Evolutionary conservation across 2,329 filamentous ascomycete genomes (phyloP), one percentile per base, ranked within the genome.

Genomic region (Waltergamsia citrina): DNA sequence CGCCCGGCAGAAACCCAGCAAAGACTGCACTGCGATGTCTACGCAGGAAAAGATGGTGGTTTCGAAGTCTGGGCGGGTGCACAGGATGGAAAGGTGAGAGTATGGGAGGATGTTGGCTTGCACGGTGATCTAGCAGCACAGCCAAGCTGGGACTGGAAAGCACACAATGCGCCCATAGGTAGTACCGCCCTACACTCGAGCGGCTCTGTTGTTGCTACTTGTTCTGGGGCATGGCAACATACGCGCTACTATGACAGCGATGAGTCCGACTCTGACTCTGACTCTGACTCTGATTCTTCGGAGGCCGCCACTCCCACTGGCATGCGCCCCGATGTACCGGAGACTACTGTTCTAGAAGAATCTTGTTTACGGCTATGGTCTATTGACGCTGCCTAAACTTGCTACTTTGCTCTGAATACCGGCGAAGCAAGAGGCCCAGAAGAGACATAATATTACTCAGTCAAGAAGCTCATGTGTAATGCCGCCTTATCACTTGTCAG

Each of bases 31-130:
- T 69, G 69, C 38, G 70, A 78, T 46, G 61, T 74, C 4, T 80
- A 71, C 41, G 56, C 63, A 1, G 58, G 61, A 5, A 39, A 47
- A 0, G 38, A 40, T 0, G 56, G 57, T 2, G 64, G 65, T 2
- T 76, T 75, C 40, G 77, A 81, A 49, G 62, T 80, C 29, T 81
- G 76, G 76, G 71, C 71, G 6, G 77, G 76, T 3, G 65, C 68
- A 1, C 59, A 63, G 28, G 57, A 66, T 39, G 75, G 77, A 2
- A 47, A 53, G 4, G 67, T 77, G n/a, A 60, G 61, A 29, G 65
- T 78, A 6, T 81, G 73, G 69, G 70, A 79, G 28, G 60, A 61
- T 9, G 66, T 77, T 0, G 74, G 74, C 18, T 54, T 49, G 25
- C 43, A 41, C 3, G 62, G 59, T 29, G 73, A 71, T 12, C 53